phyloP scores from a whole-genome alignment of 1,284 basidiomycete species.

The Ustilago xerochloae region DNA sequence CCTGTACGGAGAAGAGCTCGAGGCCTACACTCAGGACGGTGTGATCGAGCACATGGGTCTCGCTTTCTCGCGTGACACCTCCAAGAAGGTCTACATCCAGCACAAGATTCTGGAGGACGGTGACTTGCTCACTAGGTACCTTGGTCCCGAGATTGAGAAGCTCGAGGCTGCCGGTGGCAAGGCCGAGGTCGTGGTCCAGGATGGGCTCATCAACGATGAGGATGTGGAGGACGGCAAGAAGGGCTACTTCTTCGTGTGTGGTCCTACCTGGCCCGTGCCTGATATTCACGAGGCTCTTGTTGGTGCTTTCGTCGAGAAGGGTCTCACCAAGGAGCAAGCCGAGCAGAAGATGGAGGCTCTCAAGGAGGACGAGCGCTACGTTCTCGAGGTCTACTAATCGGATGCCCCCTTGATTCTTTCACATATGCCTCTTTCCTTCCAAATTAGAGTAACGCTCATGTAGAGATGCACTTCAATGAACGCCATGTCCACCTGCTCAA shows the following conservation, averaged over 20 bases:
- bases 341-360: slow-evolving; percentile 86
- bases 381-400: slow-evolving; percentile 80
- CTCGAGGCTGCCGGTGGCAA: slow-evolving; percentile 71
- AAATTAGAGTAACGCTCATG: neutral
- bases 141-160: slow-evolving; percentile 70
- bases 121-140: slow-evolving; percentile 75
- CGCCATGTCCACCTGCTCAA: neutral
- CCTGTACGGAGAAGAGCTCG: slow-evolving; percentile 89
- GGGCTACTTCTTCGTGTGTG: slow-evolving; percentile 91
- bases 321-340: slow-evolving; percentile 77
- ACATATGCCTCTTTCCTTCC: neutral
- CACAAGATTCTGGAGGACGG: slow-evolving; percentile 96
- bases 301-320: slow-evolving; percentile 78
- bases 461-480: neutral
- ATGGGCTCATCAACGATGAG: slow-evolving; percentile 70
- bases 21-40: slow-evolving; percentile 78
- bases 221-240: slow-evolving; percentile 55
- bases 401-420: neutral
- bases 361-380: slow-evolving; percentile 97
- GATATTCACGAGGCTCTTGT: slow-evolving; percentile 94
- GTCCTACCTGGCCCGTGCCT: slow-evolving; percentile 97
- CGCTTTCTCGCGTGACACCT: slow-evolving; percentile 94
- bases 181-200: slow-evolving; percentile 67
- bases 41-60: slow-evolving; percentile 89
- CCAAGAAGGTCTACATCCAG: slow-evolving; percentile 95